These are phyloP conservation scores for Xylariaceae sp. DNA, from an alignment of 2,329 filamentous ascomycete genomes.

Conservation along the genomic window DNA sequence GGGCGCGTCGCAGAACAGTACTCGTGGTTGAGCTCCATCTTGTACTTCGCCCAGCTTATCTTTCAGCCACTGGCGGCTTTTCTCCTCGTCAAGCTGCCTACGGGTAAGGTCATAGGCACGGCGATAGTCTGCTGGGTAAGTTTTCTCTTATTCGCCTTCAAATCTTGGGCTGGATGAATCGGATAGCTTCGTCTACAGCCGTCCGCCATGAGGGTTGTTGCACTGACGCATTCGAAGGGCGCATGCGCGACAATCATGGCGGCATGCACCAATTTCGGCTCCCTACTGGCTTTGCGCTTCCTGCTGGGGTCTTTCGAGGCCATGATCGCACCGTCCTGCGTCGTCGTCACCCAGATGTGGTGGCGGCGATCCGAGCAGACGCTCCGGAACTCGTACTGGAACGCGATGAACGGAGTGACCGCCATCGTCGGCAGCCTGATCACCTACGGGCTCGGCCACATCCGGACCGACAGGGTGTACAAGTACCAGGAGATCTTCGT, in stretches of 20 bases:
- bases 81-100: conserved; percentile 44
- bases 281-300: conserved; percentile 36
- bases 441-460: conserved; percentile 44
- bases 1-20: conserved; percentile 35
- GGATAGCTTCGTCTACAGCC: too few relatives aligned
- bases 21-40: conserved; percentile 54
- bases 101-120: conserved; percentile 43
- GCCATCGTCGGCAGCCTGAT: conserved; percentile 48
- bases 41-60: conserved; percentile 53
- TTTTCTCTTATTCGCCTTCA: not conserved
- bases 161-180: not conserved
- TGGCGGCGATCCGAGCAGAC: conserved; percentile 45
- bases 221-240: conserved; percentile 24
- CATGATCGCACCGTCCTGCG: conserved; percentile 42
- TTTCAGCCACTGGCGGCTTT: conserved; percentile 49
- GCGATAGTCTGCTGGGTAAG: conserved; percentile 45
- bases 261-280: conserved; percentile 38
- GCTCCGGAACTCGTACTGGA: conserved; percentile 42
- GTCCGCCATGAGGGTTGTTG: too few relatives aligned
- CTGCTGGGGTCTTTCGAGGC: conserved; percentile 40
- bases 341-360: conserved; percentile 48
- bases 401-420: conserved; percentile 47
- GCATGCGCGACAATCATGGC: conserved; percentile 42
- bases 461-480: conserved; percentile 33
- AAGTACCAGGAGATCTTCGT: conserved; percentile 47